Base-by-base conservation (phyloP, 2,329 filamentous ascomycete species). In the Delphinella strobiligena region DNA sequence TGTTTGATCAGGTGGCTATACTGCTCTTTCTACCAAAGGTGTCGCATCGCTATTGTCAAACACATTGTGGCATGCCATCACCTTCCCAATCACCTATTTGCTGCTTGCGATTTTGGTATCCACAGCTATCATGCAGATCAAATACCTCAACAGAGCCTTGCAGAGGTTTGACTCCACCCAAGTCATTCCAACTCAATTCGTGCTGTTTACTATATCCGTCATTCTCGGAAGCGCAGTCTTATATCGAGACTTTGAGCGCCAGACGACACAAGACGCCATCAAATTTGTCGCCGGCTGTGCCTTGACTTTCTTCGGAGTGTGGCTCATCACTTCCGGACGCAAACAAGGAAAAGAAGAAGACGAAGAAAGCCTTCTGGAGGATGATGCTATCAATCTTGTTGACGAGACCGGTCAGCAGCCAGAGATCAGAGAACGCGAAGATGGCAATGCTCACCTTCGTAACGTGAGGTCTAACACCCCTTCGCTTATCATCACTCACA, bases 121-220 rank as follows among this genome's bases (percentile, higher is more conserved):
- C 34, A 96, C 89, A 1, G 91, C 91, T 5, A 68, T 98, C 44
- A 87, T 96, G 82, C 91, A 98, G 63, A 89, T 98, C 51, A 89
- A 86, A 56, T 98, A 96, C 56, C 75, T 98, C 57, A 98, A 96
- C 64, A 83, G 76, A 37, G 80, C 81, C 1, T 68, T 98, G 38
- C 88, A 95, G 58, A 78, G 84, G 34, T 98, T 96, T 64, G 86
- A 95, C 60, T 94, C 91, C 5, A 98, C 91, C 0, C 87, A 95
- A 58, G 91, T 98, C 50, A 98, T 98, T 47, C 91, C 91, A 0
- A 91, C 91, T 11, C 91, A 98, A 54, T 98, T 98, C 52, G 91
- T 98, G 36, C 75, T 93, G 47, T 98, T 98, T 59, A 98, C 91
- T 0, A 70, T 98, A 5, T 93, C 84, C 4, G 91, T 96, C 46